These are phyloP conservation scores for Ganoderma boninense DNA, from an alignment of 1,284 basidiomycete genomes.

Conservation along the genomic window DNA sequence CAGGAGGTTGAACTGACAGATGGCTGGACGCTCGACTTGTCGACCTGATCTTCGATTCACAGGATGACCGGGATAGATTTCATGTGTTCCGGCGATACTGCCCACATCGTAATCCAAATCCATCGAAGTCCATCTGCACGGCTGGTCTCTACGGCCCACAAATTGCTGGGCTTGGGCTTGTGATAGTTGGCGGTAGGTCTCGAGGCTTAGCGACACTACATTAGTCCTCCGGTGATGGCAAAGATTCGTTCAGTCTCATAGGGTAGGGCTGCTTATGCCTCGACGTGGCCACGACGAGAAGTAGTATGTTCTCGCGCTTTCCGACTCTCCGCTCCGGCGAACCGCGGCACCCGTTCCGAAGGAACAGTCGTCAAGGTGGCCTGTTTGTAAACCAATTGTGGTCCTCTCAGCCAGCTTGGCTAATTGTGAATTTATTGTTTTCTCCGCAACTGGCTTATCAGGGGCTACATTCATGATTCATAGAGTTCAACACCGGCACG, in stretches of 20 bases:
- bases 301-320: slow-evolving; percentile 18
- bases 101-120: neutral
- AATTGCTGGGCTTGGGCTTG: slow-evolving; percentile 3
- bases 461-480: slow-evolving; percentile 14
- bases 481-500: slow-evolving; percentile 19
- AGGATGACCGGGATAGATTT: neutral
- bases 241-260: neutral
- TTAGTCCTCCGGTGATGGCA: slow-evolving; percentile 6
- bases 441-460: slow-evolving; percentile 12
- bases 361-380: slow-evolving; percentile 15
- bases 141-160: slow-evolving; percentile 2
- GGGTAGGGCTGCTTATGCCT: slow-evolving; percentile 2
- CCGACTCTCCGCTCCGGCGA: slow-evolving; percentile 26
- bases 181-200: slow-evolving; percentile 4
- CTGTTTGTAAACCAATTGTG: slow-evolving; percentile 6
- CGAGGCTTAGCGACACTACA: slow-evolving; percentile 1
- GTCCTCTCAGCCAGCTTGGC: slow-evolving; percentile 23
- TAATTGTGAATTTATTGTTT: slow-evolving; percentile 13
- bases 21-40: neutral
- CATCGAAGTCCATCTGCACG: slow-evolving; percentile 3
- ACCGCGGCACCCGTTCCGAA: slow-evolving; percentile 30
- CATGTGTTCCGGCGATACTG: neutral
- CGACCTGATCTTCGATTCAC: neutral
- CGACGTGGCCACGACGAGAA: slow-evolving; percentile 5
- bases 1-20: slow-evolving; percentile 6